phyloP scores from a whole-genome alignment of 169 alveolate genomes.

The Plasmodium billcollinsi region DNA sequence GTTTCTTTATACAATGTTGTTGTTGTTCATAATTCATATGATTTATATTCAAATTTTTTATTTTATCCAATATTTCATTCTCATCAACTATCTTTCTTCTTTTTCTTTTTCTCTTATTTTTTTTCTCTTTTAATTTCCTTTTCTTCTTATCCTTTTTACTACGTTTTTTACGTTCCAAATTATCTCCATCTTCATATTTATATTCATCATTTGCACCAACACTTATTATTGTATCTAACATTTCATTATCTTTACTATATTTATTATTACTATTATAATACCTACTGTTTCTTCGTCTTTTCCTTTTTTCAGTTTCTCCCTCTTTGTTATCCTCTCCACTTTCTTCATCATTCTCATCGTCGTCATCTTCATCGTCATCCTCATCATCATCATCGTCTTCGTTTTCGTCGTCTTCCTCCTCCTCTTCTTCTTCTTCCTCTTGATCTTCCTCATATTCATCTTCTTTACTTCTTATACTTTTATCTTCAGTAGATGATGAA shows the following conservation, averaged over 20 bases:
- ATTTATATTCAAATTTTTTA: constrained; percentile 29
- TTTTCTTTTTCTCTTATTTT: constrained; percentile 28
- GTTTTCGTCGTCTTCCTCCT: constrained; percentile 3
- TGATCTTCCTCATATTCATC: neutral
- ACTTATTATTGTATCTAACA: neutral
- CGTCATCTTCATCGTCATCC: neutral
- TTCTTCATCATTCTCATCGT: neutral
- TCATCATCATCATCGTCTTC: neutral
- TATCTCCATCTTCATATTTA: constrained; percentile 13
- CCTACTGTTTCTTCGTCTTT: neutral
- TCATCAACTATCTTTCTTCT: constrained; percentile 28
- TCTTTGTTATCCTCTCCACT: neutral
- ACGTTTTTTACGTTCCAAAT: constrained; percentile 12
- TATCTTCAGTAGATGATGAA: constrained; percentile 37
- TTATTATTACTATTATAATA: neutral
- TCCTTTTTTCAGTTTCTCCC: neutral
- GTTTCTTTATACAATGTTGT: constrained; percentile 58
- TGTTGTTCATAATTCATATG: constrained; percentile 19
- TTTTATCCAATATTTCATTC: constrained; percentile 39
- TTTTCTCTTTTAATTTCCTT: constrained; percentile 6
- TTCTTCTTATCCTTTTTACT: constrained; percentile 9
- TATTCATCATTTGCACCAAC: neutral
- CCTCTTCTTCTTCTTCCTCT: neutral
- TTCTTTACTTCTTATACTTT: constrained; percentile 13
- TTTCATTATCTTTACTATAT: neutral